Base-by-base conservation (phyloP, 257 asterid species). In the Fraxinus excelsior region DNA sequence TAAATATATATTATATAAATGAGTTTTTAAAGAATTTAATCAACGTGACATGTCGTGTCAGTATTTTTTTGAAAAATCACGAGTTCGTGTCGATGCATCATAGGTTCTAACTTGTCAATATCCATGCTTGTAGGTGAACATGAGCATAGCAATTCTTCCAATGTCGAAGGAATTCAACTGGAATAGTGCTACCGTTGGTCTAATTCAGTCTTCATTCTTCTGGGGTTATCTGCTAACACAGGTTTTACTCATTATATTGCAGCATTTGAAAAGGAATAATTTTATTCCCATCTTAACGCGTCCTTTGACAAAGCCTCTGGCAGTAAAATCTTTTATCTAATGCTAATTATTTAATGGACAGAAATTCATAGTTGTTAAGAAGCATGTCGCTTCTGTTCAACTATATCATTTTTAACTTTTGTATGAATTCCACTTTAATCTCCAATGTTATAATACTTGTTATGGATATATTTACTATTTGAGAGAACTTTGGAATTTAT, bases 191-290 rank as follows among this genome's bases (percentile, higher is more conserved):
- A 95, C 99, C 19, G 99, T 96, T 84, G 99, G 99, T 68, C 90
- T 96, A 58, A 96, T 93, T 78, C 99, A 96, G 82, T 96, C 99
- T 40, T 96, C 98, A 67, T 96, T 95, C 87, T 96, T 96, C 93
- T 96, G 99, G 99, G 99, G 99, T 79, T 96, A 96, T 84, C 90
- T 96, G 81, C 93, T 96, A 71, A 96, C 99, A 29, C 99, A 96
- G 97, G 99, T 95, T 65, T 67, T 78, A 67, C 26, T 79, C 84
- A 35, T 72, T 65, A 72, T 64, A 58, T 77, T 21, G 51, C 67
- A 23, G 14, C 79, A 44, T 29, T 74, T 44, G 40, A 69, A 58
- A 74, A 62, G 76, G 67, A 81, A 58, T 58, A 37, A 62, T 26
- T 31, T 2, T 58, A 49, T 75, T 35, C 65, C 79, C 68, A 29